Base-by-base conservation (phyloP, 192 early-diverging fungal genomes). In the Coemansia sp. region DNA sequence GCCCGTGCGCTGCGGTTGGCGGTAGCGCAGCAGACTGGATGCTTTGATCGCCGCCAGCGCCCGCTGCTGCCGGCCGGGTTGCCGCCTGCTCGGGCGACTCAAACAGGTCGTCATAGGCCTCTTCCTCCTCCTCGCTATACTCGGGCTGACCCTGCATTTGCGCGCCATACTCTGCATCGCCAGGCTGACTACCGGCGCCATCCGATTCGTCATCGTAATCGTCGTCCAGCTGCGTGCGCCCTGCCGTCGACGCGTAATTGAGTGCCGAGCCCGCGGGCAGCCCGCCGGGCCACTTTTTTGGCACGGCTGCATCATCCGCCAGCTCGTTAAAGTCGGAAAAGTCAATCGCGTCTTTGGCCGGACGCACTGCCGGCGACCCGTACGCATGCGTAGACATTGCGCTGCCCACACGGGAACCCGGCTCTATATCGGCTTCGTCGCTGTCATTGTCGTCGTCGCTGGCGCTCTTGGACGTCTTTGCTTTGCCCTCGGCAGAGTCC, bases 261-360 rank as follows among this genome's bases (percentile, higher is more conserved):
- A 67, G 36, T 9, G n/a, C 31, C 36, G 50, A 48, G 9, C 43
- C 35, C 1, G 10, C 11, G 14, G 36, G 36, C 40, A 48, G 45
- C 2, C 28, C 31, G 29, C 50, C 25, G 11, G n/a, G 9, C 64
- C 57, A 67, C 14, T 39, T 62, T 22, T 32, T 53, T 15, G 63
- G 41, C 6, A 55, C 68, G 65, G 79, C 31, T 41, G 69, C 64
- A 35, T 93, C 90, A 1, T 90, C 85, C 3, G 84, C 85, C 14
- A 87, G 59, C 47, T 95, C 92, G 53, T 90, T 81, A 56, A 88
- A 85, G 45, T 90, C 88, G 0, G 87, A 90, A 60, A 81, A 95
- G 65, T 95, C 91, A 2, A 91, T 69, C 1, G 91, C 91, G 64
- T 90, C 84, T 21, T 72, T 77, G 22, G 79, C 72, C 23, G 85